A percentile compares a stretch with the other conserved stretches of the same genome.
Evolutionary conservation across 2,329 filamentous ascomycete genomes (phyloP).

Genomic region (Aspergillus melleus): DNA sequence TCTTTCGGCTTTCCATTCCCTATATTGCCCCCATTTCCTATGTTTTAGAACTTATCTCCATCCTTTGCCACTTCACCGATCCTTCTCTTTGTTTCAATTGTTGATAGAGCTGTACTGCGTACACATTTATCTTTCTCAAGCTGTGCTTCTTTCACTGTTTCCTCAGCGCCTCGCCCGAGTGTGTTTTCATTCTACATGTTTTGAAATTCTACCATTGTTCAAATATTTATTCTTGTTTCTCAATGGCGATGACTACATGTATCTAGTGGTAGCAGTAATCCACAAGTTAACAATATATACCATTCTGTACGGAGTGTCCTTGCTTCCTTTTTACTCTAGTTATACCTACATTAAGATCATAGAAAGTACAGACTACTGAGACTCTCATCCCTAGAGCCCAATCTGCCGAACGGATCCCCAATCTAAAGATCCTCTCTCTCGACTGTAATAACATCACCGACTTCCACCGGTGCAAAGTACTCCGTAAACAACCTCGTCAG

Average conservation of each 20-base stretch:
- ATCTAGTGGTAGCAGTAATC: background rate
- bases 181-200: background rate
- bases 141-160: constrained; percentile 3
- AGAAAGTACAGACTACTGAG: background rate
- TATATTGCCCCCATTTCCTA: constrained; percentile 13
- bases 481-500: constrained; percentile 64
- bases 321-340: background rate
- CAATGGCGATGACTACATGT: background rate
- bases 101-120: constrained; percentile 14
- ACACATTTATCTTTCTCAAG: background rate
- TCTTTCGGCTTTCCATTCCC: constrained; percentile 9
- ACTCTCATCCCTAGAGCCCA: background rate
- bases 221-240: background rate
- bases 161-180: background rate
- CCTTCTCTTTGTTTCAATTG: background rate
- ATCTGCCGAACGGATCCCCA: constrained; percentile 17
- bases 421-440: background rate
- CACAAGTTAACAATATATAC: background rate
- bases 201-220: background rate
- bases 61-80: background rate
- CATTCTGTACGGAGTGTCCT: background rate
- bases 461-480: constrained; percentile 43
- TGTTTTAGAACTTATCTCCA: constrained; percentile 1
- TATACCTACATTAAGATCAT: background rate
- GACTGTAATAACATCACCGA: constrained; percentile 4